phyloP scores from a whole-genome alignment of 176 grass and related monocot genomes.

The Canna indica region DNA sequence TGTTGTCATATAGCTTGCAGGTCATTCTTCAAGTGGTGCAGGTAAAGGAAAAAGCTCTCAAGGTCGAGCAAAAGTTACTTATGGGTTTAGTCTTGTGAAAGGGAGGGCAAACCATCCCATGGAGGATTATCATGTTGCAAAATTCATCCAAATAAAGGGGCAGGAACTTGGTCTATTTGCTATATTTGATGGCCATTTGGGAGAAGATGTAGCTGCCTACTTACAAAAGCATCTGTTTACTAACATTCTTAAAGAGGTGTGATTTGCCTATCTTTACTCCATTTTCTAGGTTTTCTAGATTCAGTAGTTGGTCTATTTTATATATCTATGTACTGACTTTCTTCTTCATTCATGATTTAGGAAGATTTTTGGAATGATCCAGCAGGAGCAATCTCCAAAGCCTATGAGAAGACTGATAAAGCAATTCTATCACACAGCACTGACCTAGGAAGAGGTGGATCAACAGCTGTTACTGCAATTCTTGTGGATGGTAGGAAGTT shows the following conservation, averaged over 20 bases:
- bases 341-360: constrained; percentile 10
- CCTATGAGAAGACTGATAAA: constrained; percentile 84
- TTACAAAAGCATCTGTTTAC: constrained; percentile 34
- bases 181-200: constrained; percentile 16
- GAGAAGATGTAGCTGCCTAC: constrained; percentile 23
- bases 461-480: constrained; percentile 75
- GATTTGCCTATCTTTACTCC: not conserved
- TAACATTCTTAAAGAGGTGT: constrained; percentile 7
- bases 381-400: constrained; percentile 53
- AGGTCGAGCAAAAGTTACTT: constrained; percentile 23
- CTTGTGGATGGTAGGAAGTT: constrained; percentile 61
- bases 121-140: constrained; percentile 43
- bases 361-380: constrained; percentile 88
- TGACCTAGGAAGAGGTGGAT: constrained; percentile 55
- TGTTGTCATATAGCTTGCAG: constrained; percentile 22
- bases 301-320: no score
- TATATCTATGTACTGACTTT: no score
- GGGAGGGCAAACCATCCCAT: constrained; percentile 44
- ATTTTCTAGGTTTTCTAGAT: no score
- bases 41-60: constrained; percentile 26
- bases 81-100: constrained; percentile 38
- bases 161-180: constrained; percentile 38
- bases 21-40: constrained; percentile 6
- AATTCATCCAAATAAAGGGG: constrained; percentile 25
- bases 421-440: constrained; percentile 72